Conservation (phyloP, 1,139 yeast species). For the Magnusiomyces magnusii region DNA sequence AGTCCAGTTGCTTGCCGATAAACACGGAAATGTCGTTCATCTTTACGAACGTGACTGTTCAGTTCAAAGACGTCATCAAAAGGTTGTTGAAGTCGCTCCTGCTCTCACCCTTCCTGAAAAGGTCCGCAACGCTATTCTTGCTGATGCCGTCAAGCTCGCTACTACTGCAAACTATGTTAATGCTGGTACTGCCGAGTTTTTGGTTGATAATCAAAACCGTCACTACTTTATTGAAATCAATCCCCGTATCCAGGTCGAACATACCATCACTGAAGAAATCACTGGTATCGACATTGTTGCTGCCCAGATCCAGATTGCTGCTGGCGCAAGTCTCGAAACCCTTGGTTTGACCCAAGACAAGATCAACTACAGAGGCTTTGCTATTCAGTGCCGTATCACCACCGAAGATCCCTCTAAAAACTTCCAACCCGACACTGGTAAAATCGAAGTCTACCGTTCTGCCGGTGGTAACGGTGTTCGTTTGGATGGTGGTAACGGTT, state of each 20-base stretch:
- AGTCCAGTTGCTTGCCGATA: slow-evolving; percentile 92
- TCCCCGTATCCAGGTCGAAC: slow-evolving; percentile 98
- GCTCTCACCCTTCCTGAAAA: slow-evolving; percentile 78
- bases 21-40: slow-evolving; percentile 91
- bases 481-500: slow-evolving; percentile 98
- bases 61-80: slow-evolving; percentile 98
- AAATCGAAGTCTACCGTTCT: slow-evolving; percentile 95
- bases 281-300: slow-evolving; percentile 98
- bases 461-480: slow-evolving; percentile 99
- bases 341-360: slow-evolving; percentile 89
- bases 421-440: slow-evolving; percentile 98
- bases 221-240: slow-evolving; percentile 98
- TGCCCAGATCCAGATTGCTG: slow-evolving; percentile 98
- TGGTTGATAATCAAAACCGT: slow-evolving; percentile 89
- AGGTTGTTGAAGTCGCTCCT: slow-evolving; percentile 99
- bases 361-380: slow-evolving; percentile 94
- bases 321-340: slow-evolving; percentile 91
- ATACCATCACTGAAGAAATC: slow-evolving; percentile 97
- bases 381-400: slow-evolving; percentile 98
- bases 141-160: slow-evolving; percentile 93
- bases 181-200: slow-evolving; percentile 98
- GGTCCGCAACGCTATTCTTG: slow-evolving; percentile 83
- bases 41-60: slow-evolving; percentile 98
- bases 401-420: slow-evolving; percentile 96
- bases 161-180: slow-evolving; percentile 82